These are phyloP conservation scores for Eudorina sp. DNA, from an alignment of 139 green algal genomes.

Conservation along the genomic window DNA sequence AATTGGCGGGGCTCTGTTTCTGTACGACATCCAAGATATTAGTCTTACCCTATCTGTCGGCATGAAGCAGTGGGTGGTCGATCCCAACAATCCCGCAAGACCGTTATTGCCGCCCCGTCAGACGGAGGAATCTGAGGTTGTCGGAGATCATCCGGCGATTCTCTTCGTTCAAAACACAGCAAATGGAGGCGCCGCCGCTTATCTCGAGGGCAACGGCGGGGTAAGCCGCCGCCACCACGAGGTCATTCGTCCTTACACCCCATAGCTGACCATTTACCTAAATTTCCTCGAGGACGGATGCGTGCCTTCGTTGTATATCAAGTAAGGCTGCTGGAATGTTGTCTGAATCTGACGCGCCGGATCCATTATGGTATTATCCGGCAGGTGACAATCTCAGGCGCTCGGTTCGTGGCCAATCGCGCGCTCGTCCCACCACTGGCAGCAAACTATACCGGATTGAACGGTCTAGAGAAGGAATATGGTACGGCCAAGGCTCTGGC, in stretches of 20 bases:
- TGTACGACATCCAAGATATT: not conserved
- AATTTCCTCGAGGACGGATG: no score
- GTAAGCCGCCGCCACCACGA: not conserved
- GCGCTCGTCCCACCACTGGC: not conserved
- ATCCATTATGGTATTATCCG: not conserved
- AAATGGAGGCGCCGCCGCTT: not conserved
- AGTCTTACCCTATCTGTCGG: no score
- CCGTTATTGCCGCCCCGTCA: no score
- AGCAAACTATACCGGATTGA: not conserved
- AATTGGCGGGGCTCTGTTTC: not conserved
- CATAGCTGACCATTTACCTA: no score
- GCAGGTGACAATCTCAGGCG: not conserved
- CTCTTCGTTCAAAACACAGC: not conserved
- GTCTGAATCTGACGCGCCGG: no score
- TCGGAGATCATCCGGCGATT: not conserved
- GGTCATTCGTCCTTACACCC: not conserved
- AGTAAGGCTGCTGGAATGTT: no score
- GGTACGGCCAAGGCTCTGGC: not conserved
- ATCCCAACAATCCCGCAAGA: no score
- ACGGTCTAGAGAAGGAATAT: not conserved
- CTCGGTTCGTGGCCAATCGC: not conserved
- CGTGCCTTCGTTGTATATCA: no score
- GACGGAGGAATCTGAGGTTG: not conserved
- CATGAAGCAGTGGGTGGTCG: no score
- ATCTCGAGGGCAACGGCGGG: constrained; percentile 18